These are phyloP conservation scores for Fagopyrum homotropicum DNA, from an alignment of 148 eudicot species.

Conservation along the genomic window DNA sequence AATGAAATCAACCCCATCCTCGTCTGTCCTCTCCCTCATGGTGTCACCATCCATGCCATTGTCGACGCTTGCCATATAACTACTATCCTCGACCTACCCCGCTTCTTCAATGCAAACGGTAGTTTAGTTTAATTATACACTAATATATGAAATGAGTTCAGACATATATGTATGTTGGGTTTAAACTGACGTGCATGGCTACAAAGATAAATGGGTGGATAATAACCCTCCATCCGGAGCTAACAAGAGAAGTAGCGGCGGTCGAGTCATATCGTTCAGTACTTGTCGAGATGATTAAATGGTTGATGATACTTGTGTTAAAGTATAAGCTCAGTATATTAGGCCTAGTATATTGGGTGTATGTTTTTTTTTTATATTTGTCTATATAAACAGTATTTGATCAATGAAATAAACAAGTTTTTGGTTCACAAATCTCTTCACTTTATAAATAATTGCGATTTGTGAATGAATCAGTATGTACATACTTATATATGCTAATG, in stretches of 20 bases:
- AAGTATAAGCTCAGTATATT: no score
- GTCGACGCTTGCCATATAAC: constrained; percentile 77
- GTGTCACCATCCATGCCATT: constrained; percentile 72
- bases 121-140: background rate
- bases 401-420: no score
- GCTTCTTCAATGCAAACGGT: constrained; percentile 32
- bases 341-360: no score
- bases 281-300: constrained; percentile 71
- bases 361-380: no score
- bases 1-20: constrained; percentile 57
- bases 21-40: constrained; percentile 50
- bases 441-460: no score
- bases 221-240: constrained; percentile 52
- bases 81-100: constrained; percentile 62
- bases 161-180: background rate
- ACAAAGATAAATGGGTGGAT: constrained; percentile 45
- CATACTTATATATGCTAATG: no score
- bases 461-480: no score
- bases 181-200: no score
- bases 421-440: background rate
- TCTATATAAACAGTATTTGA: no score
- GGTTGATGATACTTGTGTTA: constrained; percentile 68
- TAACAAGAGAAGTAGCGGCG: constrained; percentile 60
- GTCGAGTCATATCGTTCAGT: constrained; percentile 61
- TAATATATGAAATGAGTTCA: background rate